A percentile compares a stretch with the other conserved stretches of the same genome.
Conservation (phyloP, 371 early-diverging fungal genomes). For the Choanephora cucurbitarum region DNA sequence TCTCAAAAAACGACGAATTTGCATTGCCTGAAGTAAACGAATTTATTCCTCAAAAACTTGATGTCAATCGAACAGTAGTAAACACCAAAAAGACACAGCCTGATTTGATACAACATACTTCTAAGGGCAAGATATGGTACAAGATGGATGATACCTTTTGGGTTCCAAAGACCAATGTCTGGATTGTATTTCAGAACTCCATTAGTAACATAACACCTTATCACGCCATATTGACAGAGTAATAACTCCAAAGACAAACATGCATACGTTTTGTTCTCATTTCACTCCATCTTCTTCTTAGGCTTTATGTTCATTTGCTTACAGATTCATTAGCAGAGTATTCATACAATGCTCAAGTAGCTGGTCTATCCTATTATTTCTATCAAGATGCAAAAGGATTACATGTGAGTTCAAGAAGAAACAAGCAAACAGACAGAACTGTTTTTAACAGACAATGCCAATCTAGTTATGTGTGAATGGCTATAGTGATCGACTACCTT, state of each 20-base stretch:
- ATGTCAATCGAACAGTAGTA: slow-evolving; percentile 45
- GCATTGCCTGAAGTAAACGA: slow-evolving; percentile 76
- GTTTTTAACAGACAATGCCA: too few relatives aligned
- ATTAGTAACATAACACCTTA: slow-evolving; percentile 57
- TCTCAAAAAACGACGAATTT: slow-evolving; percentile 57
- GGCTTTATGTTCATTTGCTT: slow-evolving; percentile 71
- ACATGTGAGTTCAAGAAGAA: slow-evolving; percentile 26
- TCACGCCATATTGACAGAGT: slow-evolving; percentile 42
- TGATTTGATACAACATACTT: slow-evolving; percentile 64
- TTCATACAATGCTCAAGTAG: slow-evolving; percentile 84
- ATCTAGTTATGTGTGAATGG: slow-evolving; percentile 66
- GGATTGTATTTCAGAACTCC: slow-evolving; percentile 58
- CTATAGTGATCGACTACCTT: slow-evolving; percentile 81
- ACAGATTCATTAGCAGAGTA: slow-evolving; percentile 80
- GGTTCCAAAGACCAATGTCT: slow-evolving; percentile 72
- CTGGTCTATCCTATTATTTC: slow-evolving; percentile 77
- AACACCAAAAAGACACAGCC: slow-evolving; percentile 48
- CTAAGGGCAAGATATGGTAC: slow-evolving; percentile 80
- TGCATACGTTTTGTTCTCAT: too few relatives aligned
- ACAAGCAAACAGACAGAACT: too few relatives aligned
- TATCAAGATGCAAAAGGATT: slow-evolving; percentile 65
- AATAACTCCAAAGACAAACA: slow-evolving; percentile 26
- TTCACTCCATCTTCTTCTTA: too few relatives aligned
- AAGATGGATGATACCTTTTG: slow-evolving; percentile 90
- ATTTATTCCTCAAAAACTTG: slow-evolving; percentile 77